A percentile compares a stretch with the other conserved stretches of the same genome.
Evolutionary conservation across 106 monocot genomes (phyloP).

Genomic region (Agapanthus africanus): DNA sequence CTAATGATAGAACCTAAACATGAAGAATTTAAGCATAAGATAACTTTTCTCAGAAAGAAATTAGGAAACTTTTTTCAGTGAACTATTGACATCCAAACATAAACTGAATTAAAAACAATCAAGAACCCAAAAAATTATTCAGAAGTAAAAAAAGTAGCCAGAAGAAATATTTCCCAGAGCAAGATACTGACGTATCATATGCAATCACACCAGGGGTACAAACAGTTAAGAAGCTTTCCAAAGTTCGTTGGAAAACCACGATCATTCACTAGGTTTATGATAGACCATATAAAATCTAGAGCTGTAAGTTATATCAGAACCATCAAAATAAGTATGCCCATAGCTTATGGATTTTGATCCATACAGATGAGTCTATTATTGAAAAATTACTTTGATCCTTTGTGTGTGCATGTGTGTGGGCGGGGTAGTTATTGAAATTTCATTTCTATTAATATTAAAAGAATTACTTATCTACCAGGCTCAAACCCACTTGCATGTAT

Average conservation of each 20-base stretch:
- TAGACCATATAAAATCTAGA: too few species aligned
- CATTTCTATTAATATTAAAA: too few species aligned
- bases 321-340: neutral
- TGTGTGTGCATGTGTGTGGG: too few species aligned
- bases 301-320: neutral
- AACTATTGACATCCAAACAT: neutral
- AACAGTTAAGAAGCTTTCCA: neutral
- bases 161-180: neutral
- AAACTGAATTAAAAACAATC: neutral
- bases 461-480: too few species aligned
- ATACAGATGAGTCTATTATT: too few species aligned
- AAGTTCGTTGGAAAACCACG: neutral
- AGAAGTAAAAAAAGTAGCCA: neutral
- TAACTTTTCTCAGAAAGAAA: neutral
- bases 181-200: neutral
- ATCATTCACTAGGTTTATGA: too few species aligned
- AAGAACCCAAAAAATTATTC: neutral
- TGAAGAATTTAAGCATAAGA: conserved; percentile 5
- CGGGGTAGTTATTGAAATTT: too few species aligned
- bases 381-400: too few species aligned
- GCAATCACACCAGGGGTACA: neutral
- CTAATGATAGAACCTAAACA: conserved; percentile 25
- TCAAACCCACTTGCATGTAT: too few species aligned
- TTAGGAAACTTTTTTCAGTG: neutral
- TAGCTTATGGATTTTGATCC: neutral